Conservation (phyloP, 1,284 basidiomycete species). For the Kalmanozyma brasiliensis region DNA sequence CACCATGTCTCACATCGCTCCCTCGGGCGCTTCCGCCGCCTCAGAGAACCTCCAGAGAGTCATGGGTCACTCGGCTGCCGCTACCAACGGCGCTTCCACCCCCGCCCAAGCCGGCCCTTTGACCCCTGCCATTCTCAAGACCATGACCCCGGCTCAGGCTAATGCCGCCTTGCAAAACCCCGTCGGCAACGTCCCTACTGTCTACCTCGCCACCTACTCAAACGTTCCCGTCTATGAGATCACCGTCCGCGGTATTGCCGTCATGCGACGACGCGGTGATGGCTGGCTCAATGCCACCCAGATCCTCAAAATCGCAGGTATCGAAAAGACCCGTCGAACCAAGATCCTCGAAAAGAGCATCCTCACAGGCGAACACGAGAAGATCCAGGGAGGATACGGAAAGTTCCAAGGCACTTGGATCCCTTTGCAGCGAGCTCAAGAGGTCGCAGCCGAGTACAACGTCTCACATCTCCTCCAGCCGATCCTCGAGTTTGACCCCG, state of each 20-base stretch:
- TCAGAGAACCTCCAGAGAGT: constrained; percentile 44
- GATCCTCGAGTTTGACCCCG: constrained; percentile 65
- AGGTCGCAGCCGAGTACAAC: constrained; percentile 64
- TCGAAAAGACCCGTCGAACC: constrained; percentile 94
- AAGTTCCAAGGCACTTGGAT: constrained; percentile 99
- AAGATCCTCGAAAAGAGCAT: constrained; percentile 99
- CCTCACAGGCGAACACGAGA: constrained; percentile 93
- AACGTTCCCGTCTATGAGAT: constrained; percentile 70
- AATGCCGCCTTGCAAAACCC: constrained; percentile 50
- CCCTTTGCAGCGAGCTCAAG: constrained; percentile 62
- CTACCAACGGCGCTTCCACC: constrained; percentile 29
- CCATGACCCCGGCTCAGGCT: constrained; percentile 49
- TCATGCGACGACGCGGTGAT: constrained; percentile 94
- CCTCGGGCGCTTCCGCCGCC: constrained; percentile 30
- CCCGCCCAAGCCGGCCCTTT: constrained; percentile 30
- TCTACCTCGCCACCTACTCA: constrained; percentile 69
- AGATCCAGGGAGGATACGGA: constrained; percentile 98
- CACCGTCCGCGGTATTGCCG: constrained; percentile 90
- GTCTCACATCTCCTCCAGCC: constrained; percentile 66
- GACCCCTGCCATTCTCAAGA: constrained; percentile 45
- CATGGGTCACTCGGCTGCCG: constrained; percentile 34
- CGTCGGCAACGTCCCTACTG: constrained; percentile 50
- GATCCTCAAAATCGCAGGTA: constrained; percentile 97
- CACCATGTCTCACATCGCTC: constrained; percentile 14
- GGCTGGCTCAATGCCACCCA: constrained; percentile 95